These are phyloP conservation scores for Schizophyllum amplum DNA, from an alignment of 1,284 basidiomycete species.

Conservation along the genomic window DNA sequence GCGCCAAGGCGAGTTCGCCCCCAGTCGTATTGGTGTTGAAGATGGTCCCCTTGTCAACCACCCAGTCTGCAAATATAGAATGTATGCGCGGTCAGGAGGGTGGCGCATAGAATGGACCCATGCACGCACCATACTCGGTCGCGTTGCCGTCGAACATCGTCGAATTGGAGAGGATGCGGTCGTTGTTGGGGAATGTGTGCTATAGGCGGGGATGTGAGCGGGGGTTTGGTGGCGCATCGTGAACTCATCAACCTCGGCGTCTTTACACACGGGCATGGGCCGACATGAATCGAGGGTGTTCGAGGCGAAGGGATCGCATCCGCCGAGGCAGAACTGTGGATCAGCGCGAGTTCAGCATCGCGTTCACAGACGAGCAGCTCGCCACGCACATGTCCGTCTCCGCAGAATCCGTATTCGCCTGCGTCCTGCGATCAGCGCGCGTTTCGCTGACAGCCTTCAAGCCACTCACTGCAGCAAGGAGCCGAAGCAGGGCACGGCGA, in stretches of 20 bases:
- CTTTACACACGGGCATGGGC: conserved; percentile 65
- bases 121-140: conserved; percentile 40
- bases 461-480: conserved; percentile 63
- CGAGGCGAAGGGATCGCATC: conserved; percentile 73
- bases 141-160: conserved; percentile 71
- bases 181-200: conserved; percentile 59
- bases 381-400: conserved; percentile 31
- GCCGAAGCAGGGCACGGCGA: conserved; percentile 43
- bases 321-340: conserved; percentile 76
- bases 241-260: conserved; percentile 40
- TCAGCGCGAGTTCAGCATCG: conserved; percentile 4
- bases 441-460: neutral
- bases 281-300: conserved; percentile 55
- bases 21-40: conserved; percentile 48
- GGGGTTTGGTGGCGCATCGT: too few relatives aligned
- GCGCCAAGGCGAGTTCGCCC: conserved; percentile 52
- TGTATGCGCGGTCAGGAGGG: too few relatives aligned
- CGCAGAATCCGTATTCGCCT: conserved; percentile 62
- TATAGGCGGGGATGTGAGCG: conserved; percentile 17
- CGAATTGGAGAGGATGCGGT: conserved; percentile 56
- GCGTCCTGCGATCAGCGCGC: conserved; percentile 27
- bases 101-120: too few relatives aligned
- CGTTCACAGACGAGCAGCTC: conserved; percentile 3
- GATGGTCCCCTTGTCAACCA: conserved; percentile 59
- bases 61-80: conserved; percentile 70